Conservation (phyloP, 345 rosid species). For the Sonneratia alba region DNA sequence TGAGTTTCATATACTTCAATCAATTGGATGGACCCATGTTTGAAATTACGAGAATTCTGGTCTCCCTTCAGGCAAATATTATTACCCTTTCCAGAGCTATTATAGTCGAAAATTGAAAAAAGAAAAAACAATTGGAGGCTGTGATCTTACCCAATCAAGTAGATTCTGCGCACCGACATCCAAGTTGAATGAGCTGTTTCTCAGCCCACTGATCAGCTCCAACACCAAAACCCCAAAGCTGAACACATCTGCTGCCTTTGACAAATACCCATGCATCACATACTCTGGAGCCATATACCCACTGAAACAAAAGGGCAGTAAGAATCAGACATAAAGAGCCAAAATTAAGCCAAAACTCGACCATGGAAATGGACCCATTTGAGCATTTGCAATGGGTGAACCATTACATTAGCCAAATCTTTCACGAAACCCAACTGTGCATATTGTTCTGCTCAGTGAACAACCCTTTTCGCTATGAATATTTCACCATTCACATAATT, state of each 20-base stretch:
- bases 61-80: background rate
- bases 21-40: background rate
- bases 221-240: conserved; percentile 94
- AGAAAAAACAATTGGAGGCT: background rate
- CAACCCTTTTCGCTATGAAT: no score
- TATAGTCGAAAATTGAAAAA: background rate
- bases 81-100: background rate
- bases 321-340: background rate
- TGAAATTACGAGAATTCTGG: background rate
- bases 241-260: conserved; percentile 81
- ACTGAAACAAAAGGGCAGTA: conserved; percentile 24
- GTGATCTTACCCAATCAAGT: conserved; percentile 75
- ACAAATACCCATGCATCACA: conserved; percentile 64
- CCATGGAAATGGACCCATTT: background rate
- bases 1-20: no score
- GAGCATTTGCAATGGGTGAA: background rate
- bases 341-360: background rate
- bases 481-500: no score
- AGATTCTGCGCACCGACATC: conserved; percentile 46
- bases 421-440: no score
- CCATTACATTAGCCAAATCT: background rate
- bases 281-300: conserved; percentile 99
- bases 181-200: conserved; percentile 47
- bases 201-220: conserved; percentile 79
- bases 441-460: no score